These are phyloP conservation scores for Neonectria faginata DNA, from an alignment of 2,329 filamentous ascomycete species.

Conservation along the genomic window DNA sequence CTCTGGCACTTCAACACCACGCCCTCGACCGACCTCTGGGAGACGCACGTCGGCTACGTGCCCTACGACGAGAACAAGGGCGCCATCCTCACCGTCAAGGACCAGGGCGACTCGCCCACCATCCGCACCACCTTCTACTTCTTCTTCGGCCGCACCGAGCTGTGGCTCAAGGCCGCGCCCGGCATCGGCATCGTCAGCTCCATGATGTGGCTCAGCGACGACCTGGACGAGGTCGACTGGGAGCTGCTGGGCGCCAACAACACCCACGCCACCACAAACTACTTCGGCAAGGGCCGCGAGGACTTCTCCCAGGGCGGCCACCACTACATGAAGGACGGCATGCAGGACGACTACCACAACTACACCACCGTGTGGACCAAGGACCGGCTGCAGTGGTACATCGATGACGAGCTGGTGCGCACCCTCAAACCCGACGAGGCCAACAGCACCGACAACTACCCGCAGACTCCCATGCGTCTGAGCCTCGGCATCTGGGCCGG, in stretches of 20 bases:
- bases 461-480: slow-evolving; percentile 81
- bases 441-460: slow-evolving; percentile 72
- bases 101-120: slow-evolving; percentile 81
- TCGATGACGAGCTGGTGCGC: slow-evolving; percentile 75
- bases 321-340: slow-evolving; percentile 64
- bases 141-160: slow-evolving; percentile 84
- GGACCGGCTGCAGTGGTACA: slow-evolving; percentile 73
- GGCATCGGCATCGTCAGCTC: slow-evolving; percentile 84
- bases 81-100: slow-evolving; percentile 77
- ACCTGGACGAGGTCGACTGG: slow-evolving; percentile 90
- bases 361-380: slow-evolving; percentile 82
- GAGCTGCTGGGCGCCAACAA: slow-evolving; percentile 79
- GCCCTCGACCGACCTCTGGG: slow-evolving; percentile 72
- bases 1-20: slow-evolving; percentile 73
- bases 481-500: slow-evolving; percentile 76
- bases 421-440: slow-evolving; percentile 71
- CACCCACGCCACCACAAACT: slow-evolving; percentile 76
- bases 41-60: slow-evolving; percentile 74
- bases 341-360: slow-evolving; percentile 75
- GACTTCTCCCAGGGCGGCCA: slow-evolving; percentile 72
- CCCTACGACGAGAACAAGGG: slow-evolving; percentile 71
- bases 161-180: slow-evolving; percentile 79
- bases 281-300: slow-evolving; percentile 80
- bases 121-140: slow-evolving; percentile 85
- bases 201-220: slow-evolving; percentile 85